Evolutionary conservation across 2,329 filamentous ascomycete genomes (phyloP).

Genomic region (Colletotrichum nymphaeae): DNA sequence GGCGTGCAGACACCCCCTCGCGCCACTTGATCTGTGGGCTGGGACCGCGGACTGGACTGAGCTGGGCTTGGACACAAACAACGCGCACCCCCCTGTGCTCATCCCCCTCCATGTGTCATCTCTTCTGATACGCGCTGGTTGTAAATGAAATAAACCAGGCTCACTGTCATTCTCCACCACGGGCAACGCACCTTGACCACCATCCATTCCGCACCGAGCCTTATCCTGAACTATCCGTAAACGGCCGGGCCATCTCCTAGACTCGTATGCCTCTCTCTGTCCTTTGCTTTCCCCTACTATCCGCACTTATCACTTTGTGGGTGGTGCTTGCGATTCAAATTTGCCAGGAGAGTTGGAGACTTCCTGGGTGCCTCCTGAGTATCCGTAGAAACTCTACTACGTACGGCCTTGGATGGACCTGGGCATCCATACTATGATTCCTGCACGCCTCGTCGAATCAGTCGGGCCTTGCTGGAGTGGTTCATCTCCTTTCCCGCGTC

Average conservation of each 20-base stretch:
- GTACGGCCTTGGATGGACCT: background rate
- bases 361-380: background rate
- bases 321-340: background rate
- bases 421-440: background rate
- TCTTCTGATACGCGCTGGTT: conserved; percentile 58
- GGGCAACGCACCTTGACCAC: conserved; percentile 34
- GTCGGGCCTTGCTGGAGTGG: conserved; percentile 12
- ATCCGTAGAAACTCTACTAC: too few relatives aligned
- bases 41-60: background rate
- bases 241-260: conserved; percentile 41
- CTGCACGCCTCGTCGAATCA: conserved; percentile 11
- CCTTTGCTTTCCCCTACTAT: conserved; percentile 17
- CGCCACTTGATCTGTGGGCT: background rate
- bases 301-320: conserved; percentile 15
- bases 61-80: background rate
- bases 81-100: conserved; percentile 18
- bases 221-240: conserved; percentile 52
- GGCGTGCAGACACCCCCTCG: background rate
- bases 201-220: conserved; percentile 26
- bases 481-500: conserved; percentile 30
- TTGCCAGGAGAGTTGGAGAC: background rate
- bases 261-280: conserved; percentile 42
- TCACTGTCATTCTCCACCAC: conserved; percentile 55
- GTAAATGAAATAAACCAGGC: conserved; percentile 57
- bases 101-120: conserved; percentile 41